Evolutionary conservation across 768 basidiomycete species (phyloP).

Genomic region (Leccinum longicurvipes): DNA sequence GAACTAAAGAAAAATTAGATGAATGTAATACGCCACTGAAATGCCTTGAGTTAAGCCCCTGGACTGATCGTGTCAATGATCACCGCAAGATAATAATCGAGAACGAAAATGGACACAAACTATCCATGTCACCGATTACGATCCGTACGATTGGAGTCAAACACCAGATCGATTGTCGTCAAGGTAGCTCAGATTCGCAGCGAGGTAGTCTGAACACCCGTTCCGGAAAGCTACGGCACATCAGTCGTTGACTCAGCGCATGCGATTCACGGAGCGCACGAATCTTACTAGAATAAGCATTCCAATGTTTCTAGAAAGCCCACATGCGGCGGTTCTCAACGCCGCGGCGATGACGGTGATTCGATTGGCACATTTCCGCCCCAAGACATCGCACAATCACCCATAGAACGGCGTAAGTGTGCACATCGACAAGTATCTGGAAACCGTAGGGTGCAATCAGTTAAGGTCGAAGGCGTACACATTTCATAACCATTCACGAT

Average conservation of each 20-base stretch:
- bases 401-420: constrained; percentile 84
- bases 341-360: constrained; percentile 57
- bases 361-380: constrained; percentile 65
- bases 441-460: background rate
- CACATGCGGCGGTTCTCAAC: constrained; percentile 64
- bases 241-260: background rate
- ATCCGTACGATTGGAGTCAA: constrained; percentile 36
- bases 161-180: background rate
- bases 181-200: constrained; percentile 41
- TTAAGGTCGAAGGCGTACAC: background rate
- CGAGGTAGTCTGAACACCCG: constrained; percentile 71
- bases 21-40: constrained; percentile 43
- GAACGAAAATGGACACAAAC: constrained; percentile 46
- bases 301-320: constrained; percentile 65
- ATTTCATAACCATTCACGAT: constrained; percentile 41
- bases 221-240: constrained; percentile 55
- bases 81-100: constrained; percentile 5
- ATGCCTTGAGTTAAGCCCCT: constrained; percentile 74
- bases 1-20: constrained; percentile 38
- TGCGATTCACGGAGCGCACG: constrained; percentile 40
- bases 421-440: constrained; percentile 70
- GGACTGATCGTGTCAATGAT: constrained; percentile 39
- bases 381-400: constrained; percentile 70
- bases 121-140: constrained; percentile 78
- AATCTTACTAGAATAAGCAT: constrained; percentile 71